These are phyloP conservation scores for Apiotrichum akiyoshidainum DNA, from an alignment of 1,284 basidiomycete species.

Conservation along the genomic window DNA sequence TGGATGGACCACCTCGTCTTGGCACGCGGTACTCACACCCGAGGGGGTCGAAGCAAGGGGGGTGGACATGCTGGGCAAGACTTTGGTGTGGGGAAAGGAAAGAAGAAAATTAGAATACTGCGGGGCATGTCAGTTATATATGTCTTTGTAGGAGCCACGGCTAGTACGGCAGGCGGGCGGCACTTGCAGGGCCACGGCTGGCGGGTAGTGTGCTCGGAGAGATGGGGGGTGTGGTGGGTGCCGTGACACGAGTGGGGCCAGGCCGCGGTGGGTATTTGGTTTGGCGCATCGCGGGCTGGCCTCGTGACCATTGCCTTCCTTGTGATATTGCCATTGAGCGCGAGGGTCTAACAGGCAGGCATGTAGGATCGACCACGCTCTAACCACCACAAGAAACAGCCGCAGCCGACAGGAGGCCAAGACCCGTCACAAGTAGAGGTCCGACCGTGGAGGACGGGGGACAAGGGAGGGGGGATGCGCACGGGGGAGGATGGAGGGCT, in stretches of 20 bases:
- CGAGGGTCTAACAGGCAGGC: too few species aligned
- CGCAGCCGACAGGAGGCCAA: too few species aligned
- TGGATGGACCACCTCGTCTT: too few species aligned
- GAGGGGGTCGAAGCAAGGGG: background rate
- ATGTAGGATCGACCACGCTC: background rate
- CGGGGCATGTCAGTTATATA: too few species aligned
- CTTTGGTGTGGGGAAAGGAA: background rate
- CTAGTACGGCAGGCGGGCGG: too few species aligned
- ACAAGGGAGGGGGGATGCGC: background rate
- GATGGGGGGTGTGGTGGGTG: too few species aligned
- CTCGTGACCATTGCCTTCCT: too few species aligned
- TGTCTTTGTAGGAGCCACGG: too few species aligned
- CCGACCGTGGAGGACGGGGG: background rate
- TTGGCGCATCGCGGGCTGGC: too few species aligned
- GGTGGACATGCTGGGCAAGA: slow-evolving; percentile 1
- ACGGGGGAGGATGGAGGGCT: background rate
- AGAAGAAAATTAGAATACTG: background rate
- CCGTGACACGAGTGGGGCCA: background rate
- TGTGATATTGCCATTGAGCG: background rate
- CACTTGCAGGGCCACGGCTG: too few species aligned
- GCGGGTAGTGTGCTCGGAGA: too few species aligned
- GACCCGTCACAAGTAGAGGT: too few species aligned
- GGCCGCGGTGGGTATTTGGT: background rate
- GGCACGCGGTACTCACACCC: slow-evolving; percentile 1
- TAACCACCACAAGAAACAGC: background rate